Conservation (phyloP, 768 basidiomycete genomes). For the Amanita pseudoporphyria region DNA sequence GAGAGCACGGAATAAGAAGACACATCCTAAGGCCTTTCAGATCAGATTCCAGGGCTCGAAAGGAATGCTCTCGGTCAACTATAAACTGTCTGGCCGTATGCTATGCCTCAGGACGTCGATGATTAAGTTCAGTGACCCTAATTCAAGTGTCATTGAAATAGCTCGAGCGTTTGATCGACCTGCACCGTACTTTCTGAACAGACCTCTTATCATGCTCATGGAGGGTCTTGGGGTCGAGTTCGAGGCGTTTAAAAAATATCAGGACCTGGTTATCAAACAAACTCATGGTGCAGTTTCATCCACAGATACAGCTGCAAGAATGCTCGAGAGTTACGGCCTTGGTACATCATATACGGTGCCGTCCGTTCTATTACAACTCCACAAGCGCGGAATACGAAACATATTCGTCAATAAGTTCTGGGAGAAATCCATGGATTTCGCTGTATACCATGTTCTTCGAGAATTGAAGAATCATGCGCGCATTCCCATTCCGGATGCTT, state of each 20-base stretch:
- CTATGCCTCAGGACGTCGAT: conserved; percentile 50
- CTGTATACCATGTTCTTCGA: conserved; percentile 54
- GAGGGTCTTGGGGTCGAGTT: conserved; percentile 51
- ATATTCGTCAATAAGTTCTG: conserved; percentile 37
- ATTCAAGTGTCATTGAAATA: conserved; percentile 45
- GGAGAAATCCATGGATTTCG: conserved; percentile 39
- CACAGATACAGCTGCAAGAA: conserved; percentile 31
- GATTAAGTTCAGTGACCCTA: conserved; percentile 54
- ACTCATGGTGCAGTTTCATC: conserved; percentile 33
- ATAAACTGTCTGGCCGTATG: conserved; percentile 36
- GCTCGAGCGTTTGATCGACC: conserved; percentile 56
- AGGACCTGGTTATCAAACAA: conserved; percentile 41
- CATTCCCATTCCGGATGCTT: conserved; percentile 54
- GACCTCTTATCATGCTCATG: conserved; percentile 59
- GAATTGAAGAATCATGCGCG: conserved; percentile 56
- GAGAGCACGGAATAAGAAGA: conserved; percentile 20
- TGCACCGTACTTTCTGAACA: conserved; percentile 45
- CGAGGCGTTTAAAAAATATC: conserved; percentile 41
- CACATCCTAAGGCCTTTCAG: conserved; percentile 43
- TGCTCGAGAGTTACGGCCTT: conserved; percentile 49
- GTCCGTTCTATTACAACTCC: conserved; percentile 39
- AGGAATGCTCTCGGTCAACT: conserved; percentile 53
- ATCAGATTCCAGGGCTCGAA: conserved; percentile 57
- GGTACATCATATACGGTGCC: conserved; percentile 47
- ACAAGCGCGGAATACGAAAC: conserved; percentile 34